Evolutionary conservation across 2,329 filamentous ascomycete species (phyloP), one percentile per base, ranked within the genome.

Genomic region (Penicillium sp.): DNA sequence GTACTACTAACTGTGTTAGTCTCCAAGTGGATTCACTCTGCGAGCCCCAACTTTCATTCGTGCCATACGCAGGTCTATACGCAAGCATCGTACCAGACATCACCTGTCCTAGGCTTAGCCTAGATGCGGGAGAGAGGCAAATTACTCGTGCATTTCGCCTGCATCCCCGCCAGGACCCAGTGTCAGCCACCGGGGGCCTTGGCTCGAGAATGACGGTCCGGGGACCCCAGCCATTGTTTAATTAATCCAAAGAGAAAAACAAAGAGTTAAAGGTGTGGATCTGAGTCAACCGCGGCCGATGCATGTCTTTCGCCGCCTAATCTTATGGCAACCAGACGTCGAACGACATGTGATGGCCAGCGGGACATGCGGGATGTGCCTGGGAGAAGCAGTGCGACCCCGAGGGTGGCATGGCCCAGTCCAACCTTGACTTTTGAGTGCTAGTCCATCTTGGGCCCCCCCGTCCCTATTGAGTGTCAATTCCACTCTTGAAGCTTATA

Each of bases 231-330:
- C 49, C 51, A 46, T 40, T 35, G 50, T 56, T 31, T 40, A 51
- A 51, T 51, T 36, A 51, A 51, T 40, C 31, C 19, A 39, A 22
- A 27, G 14, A 6, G 6, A 50, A 36, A 14, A 18, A 56, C 63
- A 54, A 43, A 40, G 36, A 33, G 46, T 6, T 11, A 37, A 31
- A 36, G 6, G 33, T 19, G 13, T 35, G 51, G 53, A 56, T 58
- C 53, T 60, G 52, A 60, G 46, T 59, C 63, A 66, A 65, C 63
- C 60, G 63, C 62, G 63, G 63, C 40, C 61, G 43, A 55, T 19
- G 14, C 6, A 33, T 54, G 47, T 11, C 24, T 60, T 52, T 58
- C 49, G 54, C 58, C 47, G n/a, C 24, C 9, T 24, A 24, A 46
- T 50, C 22, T 56, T 51, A 51, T 56, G 54, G 57, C 54, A 54